A percentile compares a stretch with the other conserved stretches of the same genome.
Conservation (phyloP, 257 asterid species). For the Solanum lycopersicoides region DNA sequence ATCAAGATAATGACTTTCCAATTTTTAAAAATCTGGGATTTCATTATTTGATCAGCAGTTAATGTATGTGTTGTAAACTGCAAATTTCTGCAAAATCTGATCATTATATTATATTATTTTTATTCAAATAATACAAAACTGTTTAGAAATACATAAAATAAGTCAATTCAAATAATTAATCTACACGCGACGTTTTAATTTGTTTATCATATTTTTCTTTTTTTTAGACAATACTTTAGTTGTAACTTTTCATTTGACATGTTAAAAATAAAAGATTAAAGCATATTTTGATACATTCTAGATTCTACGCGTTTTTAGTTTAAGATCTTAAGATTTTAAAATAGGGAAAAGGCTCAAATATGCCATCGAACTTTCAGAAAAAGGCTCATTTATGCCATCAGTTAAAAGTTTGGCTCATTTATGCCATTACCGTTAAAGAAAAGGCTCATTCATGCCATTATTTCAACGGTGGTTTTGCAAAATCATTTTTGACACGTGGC, state of each 20-base stretch:
- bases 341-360: too few species aligned
- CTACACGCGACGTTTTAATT: background rate
- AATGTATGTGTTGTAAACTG: background rate
- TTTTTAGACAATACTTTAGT: background rate
- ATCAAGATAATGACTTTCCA: conserved; percentile 6
- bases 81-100: background rate
- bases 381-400: too few species aligned
- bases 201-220: background rate
- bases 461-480: too few species aligned
- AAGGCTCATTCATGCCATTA: too few species aligned
- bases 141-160: background rate
- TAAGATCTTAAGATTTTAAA: background rate
- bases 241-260: background rate
- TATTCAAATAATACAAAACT: background rate
- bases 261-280: background rate
- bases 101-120: background rate
- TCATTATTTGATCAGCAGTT: background rate
- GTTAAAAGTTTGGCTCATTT: too few species aligned
- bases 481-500: too few species aligned
- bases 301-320: background rate
- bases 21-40: background rate
- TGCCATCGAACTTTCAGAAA: too few species aligned
- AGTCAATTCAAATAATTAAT: background rate
- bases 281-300: background rate
- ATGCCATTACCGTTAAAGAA: too few species aligned